These are phyloP conservation scores for Penicillium decumbens DNA, from an alignment of 2,329 filamentous ascomycete genomes.

Conservation along the genomic window DNA sequence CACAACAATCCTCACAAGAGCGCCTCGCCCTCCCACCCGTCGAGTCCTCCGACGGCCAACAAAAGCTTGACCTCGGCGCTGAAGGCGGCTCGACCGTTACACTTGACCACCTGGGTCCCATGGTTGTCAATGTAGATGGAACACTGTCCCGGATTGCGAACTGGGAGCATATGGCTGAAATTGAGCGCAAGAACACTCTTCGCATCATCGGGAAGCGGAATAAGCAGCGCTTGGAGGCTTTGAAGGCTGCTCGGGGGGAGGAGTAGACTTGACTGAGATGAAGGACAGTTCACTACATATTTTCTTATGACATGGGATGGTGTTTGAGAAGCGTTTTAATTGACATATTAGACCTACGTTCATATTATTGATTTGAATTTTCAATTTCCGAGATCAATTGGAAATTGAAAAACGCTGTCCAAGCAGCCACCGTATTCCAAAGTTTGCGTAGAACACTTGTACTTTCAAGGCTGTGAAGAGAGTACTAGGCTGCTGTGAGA, in stretches of 20 bases:
- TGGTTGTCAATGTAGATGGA: conserved; percentile 70
- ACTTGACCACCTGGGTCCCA: conserved; percentile 65
- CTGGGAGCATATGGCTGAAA: conserved; percentile 66
- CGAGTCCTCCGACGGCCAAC: conserved; percentile 65
- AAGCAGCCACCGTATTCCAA: neutral
- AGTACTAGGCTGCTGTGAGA: too few relatives aligned
- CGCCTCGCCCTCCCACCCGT: conserved; percentile 63
- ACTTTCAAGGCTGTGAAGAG: too few relatives aligned
- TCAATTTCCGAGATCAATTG: neutral
- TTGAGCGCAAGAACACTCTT: conserved; percentile 64
- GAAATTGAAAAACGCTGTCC: too few relatives aligned
- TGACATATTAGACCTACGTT: neutral
- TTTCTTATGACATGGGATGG: neutral
- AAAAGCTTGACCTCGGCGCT: conserved; percentile 59
- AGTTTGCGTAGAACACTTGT: too few relatives aligned
- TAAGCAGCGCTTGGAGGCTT: conserved; percentile 54
- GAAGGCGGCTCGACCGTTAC: conserved; percentile 45
- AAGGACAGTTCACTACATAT: neutral
- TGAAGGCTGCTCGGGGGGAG: conserved; percentile 40
- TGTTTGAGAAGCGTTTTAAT: neutral
- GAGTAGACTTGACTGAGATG: neutral
- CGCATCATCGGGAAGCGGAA: conserved; percentile 66
- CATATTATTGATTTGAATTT: neutral
- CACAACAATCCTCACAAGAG: conserved; percentile 10
- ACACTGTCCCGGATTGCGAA: conserved; percentile 67